These are phyloP conservation scores for Trypanosoma theileri DNA, from an alignment of 208 protist genomes.

Conservation along the genomic window DNA sequence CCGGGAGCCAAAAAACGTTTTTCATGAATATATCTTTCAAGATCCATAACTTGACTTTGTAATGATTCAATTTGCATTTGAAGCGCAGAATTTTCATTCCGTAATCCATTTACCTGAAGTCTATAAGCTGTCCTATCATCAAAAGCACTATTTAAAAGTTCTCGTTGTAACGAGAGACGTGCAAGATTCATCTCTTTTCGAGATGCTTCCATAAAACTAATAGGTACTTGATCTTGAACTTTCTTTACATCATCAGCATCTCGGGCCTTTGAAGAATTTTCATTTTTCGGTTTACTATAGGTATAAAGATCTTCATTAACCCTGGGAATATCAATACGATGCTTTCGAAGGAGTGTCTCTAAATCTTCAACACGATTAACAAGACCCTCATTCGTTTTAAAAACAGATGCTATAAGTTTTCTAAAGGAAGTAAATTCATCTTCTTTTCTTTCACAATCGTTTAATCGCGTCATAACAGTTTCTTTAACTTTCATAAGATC, in stretches of 20 bases:
- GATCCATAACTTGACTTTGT: slow-evolving; percentile 44
- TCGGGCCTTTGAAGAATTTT: neutral
- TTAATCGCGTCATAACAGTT: slow-evolving; percentile 54
- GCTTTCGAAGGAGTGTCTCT: slow-evolving; percentile 40
- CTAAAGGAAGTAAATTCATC: slow-evolving; percentile 70
- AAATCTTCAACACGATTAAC: slow-evolving; percentile 63
- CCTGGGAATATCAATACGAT: slow-evolving; percentile 59
- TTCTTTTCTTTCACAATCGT: slow-evolving; percentile 65
- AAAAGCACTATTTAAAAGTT: slow-evolving; percentile 69
- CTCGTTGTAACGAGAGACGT: slow-evolving; percentile 60
- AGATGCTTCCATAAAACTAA: slow-evolving; percentile 59
- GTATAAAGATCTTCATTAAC: slow-evolving; percentile 38
- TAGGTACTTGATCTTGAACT: slow-evolving; percentile 33
- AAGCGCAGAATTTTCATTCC: slow-evolving; percentile 48
- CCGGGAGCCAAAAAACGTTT: slow-evolving; percentile 47
- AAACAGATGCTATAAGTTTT: slow-evolving; percentile 74
- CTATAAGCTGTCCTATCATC: slow-evolving; percentile 71
- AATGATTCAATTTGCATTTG: slow-evolving; percentile 37
- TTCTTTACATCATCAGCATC: slow-evolving; percentile 17
- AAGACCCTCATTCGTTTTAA: slow-evolving; percentile 67
- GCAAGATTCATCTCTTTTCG: slow-evolving; percentile 54
- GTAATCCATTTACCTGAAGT: slow-evolving; percentile 56
- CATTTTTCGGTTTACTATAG: slow-evolving; percentile 35
- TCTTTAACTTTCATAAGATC: slow-evolving; percentile 62
- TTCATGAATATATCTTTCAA: slow-evolving; percentile 72